Evolutionary conservation across 2,329 filamentous ascomycete genomes (phyloP), one percentile per base, ranked within the genome.

Genomic region (Botrytis paeoniae): DNA sequence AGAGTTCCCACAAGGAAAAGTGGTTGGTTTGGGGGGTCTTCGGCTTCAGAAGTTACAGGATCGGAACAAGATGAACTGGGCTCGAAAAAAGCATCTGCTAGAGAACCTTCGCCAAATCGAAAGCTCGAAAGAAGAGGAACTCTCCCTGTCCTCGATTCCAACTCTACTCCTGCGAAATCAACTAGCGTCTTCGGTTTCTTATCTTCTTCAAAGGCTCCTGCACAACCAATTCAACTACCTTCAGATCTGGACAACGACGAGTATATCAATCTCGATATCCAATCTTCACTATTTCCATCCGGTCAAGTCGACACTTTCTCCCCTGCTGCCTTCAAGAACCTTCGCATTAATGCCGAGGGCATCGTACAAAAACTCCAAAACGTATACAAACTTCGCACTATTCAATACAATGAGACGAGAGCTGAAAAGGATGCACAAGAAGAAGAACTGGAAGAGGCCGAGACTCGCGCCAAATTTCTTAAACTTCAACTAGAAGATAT

Each of bases 401-500:
- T 83, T 0, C 83, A 85, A n/a, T 80, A 88, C 1, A 82, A 82
- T 18, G 88, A 90, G 60, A 76, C 88, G 16, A 83, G 83, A 43
- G 84, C 84, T 14, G 88, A 91, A 78, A 84, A 84, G n/a, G 85
- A 86, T 62, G 86, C 85, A 0, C 83, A 87, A 76, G 78, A 78
- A 22, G 89, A 91, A 41, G 88, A 90, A 79, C 81, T 86, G 25
- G 87, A 87, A 66, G 88, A 90, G 78, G 83, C 86, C 29, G 84
- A 86, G 71, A 86, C 85, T 8, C 84, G 87, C 4, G 83, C 85
- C 10, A 81, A 83, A 32, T 85, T 88, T 76, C 83, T 91, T 59
- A 88, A 87, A 79, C 83, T 85, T 76, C 89, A 91, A 79, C 83
- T 92, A 0, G 87, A 91, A 75, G 86, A 85, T 65, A 88, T 91